Evolutionary conservation across 2,329 filamentous ascomycete species (phyloP), one percentile per base, ranked within the genome.

Genomic region (Paraconiothyrium brasiliense): DNA sequence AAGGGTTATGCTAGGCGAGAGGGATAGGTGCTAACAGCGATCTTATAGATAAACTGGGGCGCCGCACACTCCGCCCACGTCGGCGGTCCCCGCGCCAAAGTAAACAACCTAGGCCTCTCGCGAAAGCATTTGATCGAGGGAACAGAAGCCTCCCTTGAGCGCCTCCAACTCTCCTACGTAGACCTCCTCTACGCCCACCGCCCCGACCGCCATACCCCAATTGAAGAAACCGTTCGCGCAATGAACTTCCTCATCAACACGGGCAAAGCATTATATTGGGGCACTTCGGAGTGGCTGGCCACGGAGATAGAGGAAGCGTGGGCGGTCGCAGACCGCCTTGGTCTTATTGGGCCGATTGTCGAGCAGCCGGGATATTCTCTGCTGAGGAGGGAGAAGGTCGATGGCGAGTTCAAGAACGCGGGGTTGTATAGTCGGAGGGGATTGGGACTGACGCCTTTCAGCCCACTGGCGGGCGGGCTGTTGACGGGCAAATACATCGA

Each of bases 81-180:
- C 43, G 59, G 65, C 22, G 46, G 67, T 0, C 69, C 87, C 48
- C 82, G 86, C 59, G 89, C 87, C 72, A 82, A 83, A 11, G 83
- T 90, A 62, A 92, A 91, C 80, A 90, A 90, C 77, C 82, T 83
- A 60, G 89, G 89, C 7, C 83, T 92, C 34, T 89, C 86, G 3
- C 83, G 89, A 58, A 92, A 92, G 77, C 89, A 91, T 77, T 82
- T 92, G 57, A 81, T 91, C 64, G 89, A 92, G 79, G 89, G 88
- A 30, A 84, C 88, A 65, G 83, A 87, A 55, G 81, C 82, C 34
- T 86, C 85, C 9, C 82, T 92, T 34, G 79, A 86, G 71, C 85
- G 87, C 32, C 79, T 89, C 37, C 64, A 82, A 71, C 81, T 89
- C 50, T 80, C 84, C 44, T 89, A 90, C 70, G 89, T 92, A 43